Base-by-base conservation (phyloP, 306 rosid genomes). In the Parietaria judaica region DNA sequence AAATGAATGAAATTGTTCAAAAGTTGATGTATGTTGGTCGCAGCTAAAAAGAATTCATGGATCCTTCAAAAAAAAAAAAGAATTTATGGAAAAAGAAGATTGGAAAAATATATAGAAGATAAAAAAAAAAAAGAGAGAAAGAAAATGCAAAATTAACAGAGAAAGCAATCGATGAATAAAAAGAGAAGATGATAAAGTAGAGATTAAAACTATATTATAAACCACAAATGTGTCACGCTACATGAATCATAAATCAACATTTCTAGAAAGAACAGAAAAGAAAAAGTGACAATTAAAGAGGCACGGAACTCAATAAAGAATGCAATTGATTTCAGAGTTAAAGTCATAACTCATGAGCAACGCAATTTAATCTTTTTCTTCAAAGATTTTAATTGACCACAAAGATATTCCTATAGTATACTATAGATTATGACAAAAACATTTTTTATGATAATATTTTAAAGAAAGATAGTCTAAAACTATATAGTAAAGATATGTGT, bases 241-340 rank as follows among this genome's bases (percentile, higher is more conserved):
- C 60, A 35, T 56, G 60, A 56, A 56, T 56, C 45, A 56, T 56
- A 56, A 35, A 56, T 13, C 6, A 14, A 12, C 2, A 36, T 7
- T 11, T 23, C 5, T 5, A 45, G 11, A 60, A 38, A 41, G 35
- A 39, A 7, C 7, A 13, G 11, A n/a, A 38, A 48, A 43, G 36
- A 34, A 61, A 62, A 14, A 11, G 48, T 5, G 6, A 6, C 0
- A 23, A 23, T 11, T 7, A 61, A 17, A 62, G 9, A 17, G 58
- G 48, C 85, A 78, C 89, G 78, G 84, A 83, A 83, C 89, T 83
- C 86, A 78, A 83, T 80, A 83, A 83, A 83, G 84, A 81, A 68
- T 17, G 81, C 76, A 78, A 80, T 83, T 78, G 31, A 83, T 83
- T 80, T 55, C 60, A 56, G 65, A 64, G 54, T 38, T 6, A 56